Evolutionary conservation across 257 asterid genomes (phyloP), one percentile per base, ranked within the genome.

Genomic region (Hygrophila difformis): DNA sequence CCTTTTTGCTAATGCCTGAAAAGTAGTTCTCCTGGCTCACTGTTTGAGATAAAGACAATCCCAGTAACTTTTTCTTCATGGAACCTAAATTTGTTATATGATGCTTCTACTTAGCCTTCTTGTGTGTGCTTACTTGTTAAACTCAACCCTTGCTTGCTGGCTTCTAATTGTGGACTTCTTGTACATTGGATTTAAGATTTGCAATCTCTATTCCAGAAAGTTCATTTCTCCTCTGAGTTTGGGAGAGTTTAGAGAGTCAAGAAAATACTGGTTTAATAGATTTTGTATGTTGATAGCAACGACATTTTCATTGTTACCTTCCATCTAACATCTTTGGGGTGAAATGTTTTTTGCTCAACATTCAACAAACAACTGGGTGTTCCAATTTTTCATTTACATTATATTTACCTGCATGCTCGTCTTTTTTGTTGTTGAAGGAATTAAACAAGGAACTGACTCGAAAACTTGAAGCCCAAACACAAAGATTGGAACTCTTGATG

Each of bases 401-500:
- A 19, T 49, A 22, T 49, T 18, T 58, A 28, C 31, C 22, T 34
- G 46, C 21, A 46, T 36, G 45, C 35, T 51, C 62, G 49, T 53
- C 53, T 33, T 33, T 57, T 44, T 49, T 57, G 44, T 60, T 53
- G 49, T 51, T 74, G 39, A 59, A 91, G 96, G 94, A 80, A 59
- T 60, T 76, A 60, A 91, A 91, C 76, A 74, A 63, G 74, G 96
- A 91, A 59, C 64, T 91, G 56, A 69, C 79, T 38, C 68, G 83
- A 60, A 91, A 86, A 72, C 95, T 86, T 72, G 96, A 86, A 74
- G 65, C 62, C 68, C 99, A 91, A 70, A 91, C 96, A 42, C 99
- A 91, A 63, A 82, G 88, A 71, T 71, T 91, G 66, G 99, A 91
- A 64, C 87, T 91, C 55, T 69, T 86, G 71, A 86, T 74, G 34